Base-by-base conservation (phyloP, 2,329 filamentous ascomycete genomes). In the Orbilia blumenaviensis region DNA sequence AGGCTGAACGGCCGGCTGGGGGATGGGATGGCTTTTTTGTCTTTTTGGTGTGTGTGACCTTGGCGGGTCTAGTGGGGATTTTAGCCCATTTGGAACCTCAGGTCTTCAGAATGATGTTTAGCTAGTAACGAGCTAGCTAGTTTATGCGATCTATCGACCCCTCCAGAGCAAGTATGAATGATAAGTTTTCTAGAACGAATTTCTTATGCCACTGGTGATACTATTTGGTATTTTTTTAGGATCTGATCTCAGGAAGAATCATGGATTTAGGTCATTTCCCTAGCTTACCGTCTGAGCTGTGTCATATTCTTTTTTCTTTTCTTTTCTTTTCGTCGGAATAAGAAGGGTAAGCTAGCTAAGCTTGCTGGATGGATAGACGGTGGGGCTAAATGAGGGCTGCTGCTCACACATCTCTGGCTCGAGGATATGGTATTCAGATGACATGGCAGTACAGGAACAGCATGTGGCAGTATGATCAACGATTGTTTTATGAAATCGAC, bases 21-120 rank as follows among this genome's bases (percentile, higher is more conserved):
- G 56, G 27, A 32, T 36, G 41, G 23, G 64, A 16, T 32, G 48
- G 48, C 12, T 50, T 50, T 29, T 16, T n/a, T n/a, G n/a, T n/a
- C 2, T 29, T 50, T 50, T 23, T 12, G 25, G 38, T n/a, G 64
- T 60, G 50, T 67, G 64, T 67, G 64, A 67, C 64, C 48, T 60
- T 60, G 52, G 50, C 54, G 14, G 61, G 36, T 58, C 21, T 34
- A 27, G 48, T 54, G 27, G 25, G 48, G 46, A 50, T 54, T 4
- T 54, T 25, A 18, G 23, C 14, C 48, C 12, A 5, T 18, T 25
- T 52, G 10, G 48, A n/a, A 52, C 48, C 21, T 34, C 48, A 18
- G 7, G 14, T 12, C 27, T 18, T 54, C 48, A 54, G 3, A 12
- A 34, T 32, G 14, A 16, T 34, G 48, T 32, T 14, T 32, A 54